Evolutionary conservation across 176 grass and related monocot genomes (phyloP), one percentile per base, ranked within the genome.

Genomic region (Oryza australiensis): DNA sequence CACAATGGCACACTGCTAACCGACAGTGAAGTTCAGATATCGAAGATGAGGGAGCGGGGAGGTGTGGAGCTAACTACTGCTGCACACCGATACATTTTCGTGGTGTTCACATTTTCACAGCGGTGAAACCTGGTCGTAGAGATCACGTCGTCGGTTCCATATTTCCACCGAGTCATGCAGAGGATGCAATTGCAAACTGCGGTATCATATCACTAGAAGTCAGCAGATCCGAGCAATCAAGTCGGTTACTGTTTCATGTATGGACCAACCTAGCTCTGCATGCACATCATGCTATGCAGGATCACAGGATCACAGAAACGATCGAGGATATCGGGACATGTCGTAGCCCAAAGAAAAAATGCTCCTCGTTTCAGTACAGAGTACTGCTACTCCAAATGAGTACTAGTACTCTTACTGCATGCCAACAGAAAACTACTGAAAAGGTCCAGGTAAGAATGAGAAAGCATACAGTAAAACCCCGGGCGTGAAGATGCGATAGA

Each of bases 41-140:
- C 82, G 37, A 76, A 53, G 64, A n/a, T 9, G 38, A n/a, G n/a
- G n/a, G n/a, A n/a, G n/a, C n/a, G n/a, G n/a, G n/a, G n/a, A n/a
- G n/a, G n/a, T n/a, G n/a, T n/a, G n/a, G n/a, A n/a, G n/a, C n/a
- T n/a, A n/a, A n/a, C n/a, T n/a, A n/a, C n/a, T n/a, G n/a, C n/a
- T n/a, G n/a, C n/a, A n/a, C n/a, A 3, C 82, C 76, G 87, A 86
- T 83, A 62, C 78, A 57, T 49, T 78, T 62, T 78, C 83, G 14
- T 10, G 78, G 15, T 16, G 27, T 82, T 78, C 78, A 66, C 73
- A 86, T 43, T 60, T 60, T 60, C 9, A 24, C 2, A 24, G 55
- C 55, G 80, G 63, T 53, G 20, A 41, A 71, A 27, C 15, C 11
- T 32, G 22, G n/a, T 34, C 7, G 40, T 11, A 20, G 48, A 12